Evolutionary conservation across 352 stramenopile species (phyloP).

Genomic region (Phytophthora lateralis): DNA sequence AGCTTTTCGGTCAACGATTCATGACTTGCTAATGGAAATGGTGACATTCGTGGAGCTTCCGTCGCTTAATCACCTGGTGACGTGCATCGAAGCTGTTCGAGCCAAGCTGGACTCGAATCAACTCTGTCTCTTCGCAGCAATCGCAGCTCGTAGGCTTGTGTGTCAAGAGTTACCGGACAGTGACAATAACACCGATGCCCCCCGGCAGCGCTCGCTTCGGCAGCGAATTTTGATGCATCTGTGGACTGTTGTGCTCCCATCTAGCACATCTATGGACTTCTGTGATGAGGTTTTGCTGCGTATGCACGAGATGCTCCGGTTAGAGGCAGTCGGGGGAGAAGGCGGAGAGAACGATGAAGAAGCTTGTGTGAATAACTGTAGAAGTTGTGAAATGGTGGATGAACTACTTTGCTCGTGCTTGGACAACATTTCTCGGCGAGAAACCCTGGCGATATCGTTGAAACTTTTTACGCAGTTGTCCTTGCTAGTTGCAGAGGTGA

Average conservation of each 20-base stretch:
- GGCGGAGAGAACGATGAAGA: conserved; percentile 3
- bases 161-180: conserved; percentile 4
- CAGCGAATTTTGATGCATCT: conserved; percentile 49
- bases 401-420: conserved; percentile 33
- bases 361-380: neutral
- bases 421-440: conserved; percentile 29
- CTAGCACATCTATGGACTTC: conserved; percentile 20
- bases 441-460: conserved; percentile 29
- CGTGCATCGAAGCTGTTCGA: conserved; percentile 26
- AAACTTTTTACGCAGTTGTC: conserved; percentile 48
- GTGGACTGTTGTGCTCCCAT: conserved; percentile 38
- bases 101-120: conserved; percentile 36
- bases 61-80: conserved; percentile 41
- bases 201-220: conserved; percentile 23
- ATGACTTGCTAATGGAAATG: conserved; percentile 63
- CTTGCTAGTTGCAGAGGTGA: conserved; percentile 30
- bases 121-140: conserved; percentile 36
- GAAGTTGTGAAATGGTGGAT: conserved; percentile 18
- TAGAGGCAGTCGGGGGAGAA: conserved; percentile 21
- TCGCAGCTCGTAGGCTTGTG: conserved; percentile 35
- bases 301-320: conserved; percentile 43
- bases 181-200: neutral
- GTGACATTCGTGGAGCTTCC: conserved; percentile 50
- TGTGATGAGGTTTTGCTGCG: conserved; percentile 40
- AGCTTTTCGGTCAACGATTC: conserved; percentile 41